Evolutionary conservation across 1,139 yeast species (phyloP).

Genomic region (Yarrowia galli): DNA sequence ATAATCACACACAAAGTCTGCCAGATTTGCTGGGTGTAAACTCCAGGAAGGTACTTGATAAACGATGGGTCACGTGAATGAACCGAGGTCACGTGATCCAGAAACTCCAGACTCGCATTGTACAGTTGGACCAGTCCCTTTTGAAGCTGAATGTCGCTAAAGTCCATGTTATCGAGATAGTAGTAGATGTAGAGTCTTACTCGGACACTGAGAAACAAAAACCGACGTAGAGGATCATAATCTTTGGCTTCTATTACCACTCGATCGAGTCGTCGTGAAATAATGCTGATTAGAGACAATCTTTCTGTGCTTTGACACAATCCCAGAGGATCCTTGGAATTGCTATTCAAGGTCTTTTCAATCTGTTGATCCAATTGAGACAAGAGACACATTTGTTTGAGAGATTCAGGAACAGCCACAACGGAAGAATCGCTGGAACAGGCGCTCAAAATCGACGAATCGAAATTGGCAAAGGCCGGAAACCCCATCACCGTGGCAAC

Average conservation of each 20-base stretch:
- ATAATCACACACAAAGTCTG: constrained; percentile 88
- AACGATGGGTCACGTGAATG: constrained; percentile 51
- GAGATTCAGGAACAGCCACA: constrained; percentile 44
- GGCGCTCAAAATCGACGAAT: constrained; percentile 68
- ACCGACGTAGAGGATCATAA: constrained; percentile 68
- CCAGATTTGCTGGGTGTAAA: constrained; percentile 82
- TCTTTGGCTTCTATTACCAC: constrained; percentile 60
- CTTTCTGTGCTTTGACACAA: constrained; percentile 70
- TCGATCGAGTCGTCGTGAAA: constrained; percentile 75
- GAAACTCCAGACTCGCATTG: constrained; percentile 75
- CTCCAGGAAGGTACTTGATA: constrained; percentile 82
- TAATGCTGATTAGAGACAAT: constrained; percentile 72
- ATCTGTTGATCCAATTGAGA: constrained; percentile 88
- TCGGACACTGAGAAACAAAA: constrained; percentile 73
- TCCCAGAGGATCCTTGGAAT: constrained; percentile 72
- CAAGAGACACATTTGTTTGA: constrained; percentile 78
- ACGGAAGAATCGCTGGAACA: constrained; percentile 44
- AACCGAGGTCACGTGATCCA: constrained; percentile 57
- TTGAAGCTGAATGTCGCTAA: constrained; percentile 68
- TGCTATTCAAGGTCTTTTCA: constrained; percentile 76
- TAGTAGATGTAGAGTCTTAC: constrained; percentile 82
- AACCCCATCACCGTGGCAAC: constrained; percentile 93
- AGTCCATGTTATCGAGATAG: constrained; percentile 65
- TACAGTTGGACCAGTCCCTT: constrained; percentile 79
- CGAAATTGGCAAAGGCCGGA: constrained; percentile 90